phyloP scores from a whole-genome alignment of 2,329 filamentous ascomycete genomes.

The Fusarium proliferatum region DNA sequence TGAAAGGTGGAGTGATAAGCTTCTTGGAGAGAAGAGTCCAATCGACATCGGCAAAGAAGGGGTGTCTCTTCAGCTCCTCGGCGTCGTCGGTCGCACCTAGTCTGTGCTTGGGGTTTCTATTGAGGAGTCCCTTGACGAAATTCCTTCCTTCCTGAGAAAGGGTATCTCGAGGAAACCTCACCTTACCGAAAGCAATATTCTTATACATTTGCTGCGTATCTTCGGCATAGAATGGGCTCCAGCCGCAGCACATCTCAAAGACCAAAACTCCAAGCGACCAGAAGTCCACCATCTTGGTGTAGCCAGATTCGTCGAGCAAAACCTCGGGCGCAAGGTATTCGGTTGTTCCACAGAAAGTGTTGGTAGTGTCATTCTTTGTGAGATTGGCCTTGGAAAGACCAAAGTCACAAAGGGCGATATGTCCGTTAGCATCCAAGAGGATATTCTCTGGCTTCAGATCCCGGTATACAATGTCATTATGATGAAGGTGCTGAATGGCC shows the following conservation, averaged over 20 bases:
- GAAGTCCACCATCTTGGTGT: conserved; percentile 99
- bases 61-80: conserved; percentile 91
- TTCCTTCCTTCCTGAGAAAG: conserved; percentile 94
- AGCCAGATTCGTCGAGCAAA: conserved; percentile 92
- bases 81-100: conserved; percentile 92
- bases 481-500: conserved; percentile 92
- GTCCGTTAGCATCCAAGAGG: conserved; percentile 93
- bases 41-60: conserved; percentile 94
- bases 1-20: conserved; percentile 94
- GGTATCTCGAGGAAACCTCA: conserved; percentile 94
- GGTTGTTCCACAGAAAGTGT: conserved; percentile 98
- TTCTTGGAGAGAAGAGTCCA: conserved; percentile 91
- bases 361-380: conserved; percentile 96
- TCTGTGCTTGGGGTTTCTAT: conserved; percentile 95
- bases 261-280: conserved; percentile 98
- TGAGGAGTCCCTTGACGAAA: conserved; percentile 97
- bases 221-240: conserved; percentile 98
- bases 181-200: conserved; percentile 99
- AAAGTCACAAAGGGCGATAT: conserved; percentile 98
- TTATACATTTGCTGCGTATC: conserved; percentile 99
- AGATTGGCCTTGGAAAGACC: conserved; percentile 97
- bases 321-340: conserved; percentile 98
- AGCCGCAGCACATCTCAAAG: conserved; percentile 99
- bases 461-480: conserved; percentile 97
- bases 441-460: conserved; percentile 99